These are phyloP conservation scores for Puccinia novopanici DNA, from an alignment of 1,284 basidiomycete species.

Conservation along the genomic window DNA sequence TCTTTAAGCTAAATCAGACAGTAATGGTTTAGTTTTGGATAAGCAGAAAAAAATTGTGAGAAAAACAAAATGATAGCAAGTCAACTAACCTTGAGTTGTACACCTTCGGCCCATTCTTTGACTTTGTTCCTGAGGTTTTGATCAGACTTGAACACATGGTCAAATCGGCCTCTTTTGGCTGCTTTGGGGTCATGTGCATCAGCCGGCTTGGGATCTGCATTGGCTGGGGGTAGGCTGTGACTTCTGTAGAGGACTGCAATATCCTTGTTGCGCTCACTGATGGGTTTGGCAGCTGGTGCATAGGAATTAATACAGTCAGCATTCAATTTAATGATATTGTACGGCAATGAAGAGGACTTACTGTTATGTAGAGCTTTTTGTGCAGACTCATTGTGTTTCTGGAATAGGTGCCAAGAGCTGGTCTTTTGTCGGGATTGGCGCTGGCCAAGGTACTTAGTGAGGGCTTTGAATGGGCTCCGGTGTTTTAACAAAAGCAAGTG, in stretches of 20 bases:
- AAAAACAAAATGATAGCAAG: not conserved
- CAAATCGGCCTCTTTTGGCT: not conserved
- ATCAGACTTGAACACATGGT: not conserved
- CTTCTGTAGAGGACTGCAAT: not conserved
- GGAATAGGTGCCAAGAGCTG: not conserved
- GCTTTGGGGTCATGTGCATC: not conserved
- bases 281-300: not conserved
- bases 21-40: not conserved
- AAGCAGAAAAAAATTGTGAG: not conserved
- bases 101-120: not conserved
- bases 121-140: not conserved
- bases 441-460: constrained; percentile 15
- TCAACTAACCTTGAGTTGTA: not conserved
- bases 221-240: too few relatives aligned
- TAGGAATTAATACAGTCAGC: not conserved
- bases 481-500: not conserved
- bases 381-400: not conserved
- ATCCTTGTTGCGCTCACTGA: constrained; percentile 2
- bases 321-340: not conserved
- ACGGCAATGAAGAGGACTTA: not conserved
- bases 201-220: not conserved
- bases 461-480: not conserved
- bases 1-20: not conserved
- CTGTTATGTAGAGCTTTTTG: not conserved
- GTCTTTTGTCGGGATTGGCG: not conserved